These are phyloP conservation scores for Camellia oleifera DNA, from an alignment of 179 eudicot genomes.

Conservation along the genomic window DNA sequence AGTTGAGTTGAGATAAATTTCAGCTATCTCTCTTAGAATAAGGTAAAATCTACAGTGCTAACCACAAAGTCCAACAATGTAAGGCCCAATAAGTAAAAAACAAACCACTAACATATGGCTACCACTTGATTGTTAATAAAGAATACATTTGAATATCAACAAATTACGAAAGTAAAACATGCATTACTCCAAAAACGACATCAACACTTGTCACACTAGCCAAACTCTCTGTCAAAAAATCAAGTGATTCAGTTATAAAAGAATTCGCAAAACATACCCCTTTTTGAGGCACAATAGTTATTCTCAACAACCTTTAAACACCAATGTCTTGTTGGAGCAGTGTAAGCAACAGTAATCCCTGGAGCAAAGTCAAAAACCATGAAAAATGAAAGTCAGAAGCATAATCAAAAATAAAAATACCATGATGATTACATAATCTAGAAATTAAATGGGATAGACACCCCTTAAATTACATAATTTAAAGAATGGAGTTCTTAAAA, in stretches of 20 bases:
- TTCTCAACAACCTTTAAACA: constrained; percentile 92
- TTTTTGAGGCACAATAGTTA: constrained; percentile 85
- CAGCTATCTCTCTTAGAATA: not conserved
- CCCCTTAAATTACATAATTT: not conserved
- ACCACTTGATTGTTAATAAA: not conserved
- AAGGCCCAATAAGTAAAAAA: not conserved
- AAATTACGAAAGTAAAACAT: not conserved
- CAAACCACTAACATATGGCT: not conserved
- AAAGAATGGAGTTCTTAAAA: not conserved
- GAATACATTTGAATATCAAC: not conserved
- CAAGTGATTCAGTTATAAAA: not conserved
- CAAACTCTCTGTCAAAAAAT: not conserved
- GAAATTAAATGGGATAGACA: not conserved
- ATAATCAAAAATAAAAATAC: constrained; percentile 5
- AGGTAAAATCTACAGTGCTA: not conserved
- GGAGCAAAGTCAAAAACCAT: constrained; percentile 25
- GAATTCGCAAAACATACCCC: constrained; percentile 48
- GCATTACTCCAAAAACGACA: not conserved
- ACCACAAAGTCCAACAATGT: not conserved
- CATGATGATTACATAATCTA: not conserved
- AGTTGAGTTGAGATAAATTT: not conserved
- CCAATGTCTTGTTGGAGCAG: constrained; percentile 80
- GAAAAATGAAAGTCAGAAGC: not conserved
- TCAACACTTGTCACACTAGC: not conserved
- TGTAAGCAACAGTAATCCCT: constrained; percentile 80